Evolutionary conservation across 2,329 filamentous ascomycete genomes (phyloP).

Genomic region (Diaporthe sp.): DNA sequence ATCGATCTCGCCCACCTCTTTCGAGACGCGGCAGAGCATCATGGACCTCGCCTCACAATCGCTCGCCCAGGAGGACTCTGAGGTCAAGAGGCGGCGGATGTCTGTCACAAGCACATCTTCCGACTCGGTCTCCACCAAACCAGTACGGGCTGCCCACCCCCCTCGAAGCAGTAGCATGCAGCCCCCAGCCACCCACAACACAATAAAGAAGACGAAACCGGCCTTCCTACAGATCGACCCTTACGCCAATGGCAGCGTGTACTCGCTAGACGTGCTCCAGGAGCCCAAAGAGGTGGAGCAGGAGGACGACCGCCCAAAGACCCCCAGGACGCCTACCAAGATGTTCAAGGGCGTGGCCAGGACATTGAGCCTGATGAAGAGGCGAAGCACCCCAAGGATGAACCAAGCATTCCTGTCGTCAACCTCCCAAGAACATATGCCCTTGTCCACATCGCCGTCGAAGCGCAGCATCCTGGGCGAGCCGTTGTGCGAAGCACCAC

Average conservation of each 20-base stretch:
- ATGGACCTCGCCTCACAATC: constrained; percentile 15
- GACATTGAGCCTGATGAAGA: constrained; percentile 67
- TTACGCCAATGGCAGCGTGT: constrained; percentile 58
- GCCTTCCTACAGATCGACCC: constrained; percentile 69
- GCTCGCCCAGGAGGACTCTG: constrained; percentile 40
- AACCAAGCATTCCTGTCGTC: constrained; percentile 50
- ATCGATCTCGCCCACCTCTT: constrained; percentile 59
- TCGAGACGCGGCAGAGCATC: constrained; percentile 47
- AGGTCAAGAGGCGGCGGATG: constrained; percentile 48
- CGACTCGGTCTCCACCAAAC: constrained; percentile 43
- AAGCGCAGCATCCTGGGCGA: constrained; percentile 44
- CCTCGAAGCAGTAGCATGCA: constrained; percentile 60
- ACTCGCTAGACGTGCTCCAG: constrained; percentile 47
- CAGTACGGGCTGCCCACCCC: constrained; percentile 46
- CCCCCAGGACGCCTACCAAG: constrained; percentile 60
- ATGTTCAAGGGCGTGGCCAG: constrained; percentile 64
- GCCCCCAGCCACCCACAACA: constrained; percentile 50
- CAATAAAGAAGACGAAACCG: constrained; percentile 52
- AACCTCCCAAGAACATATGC: constrained; percentile 52
- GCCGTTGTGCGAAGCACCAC: constrained; percentile 41
- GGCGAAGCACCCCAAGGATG: constrained; percentile 67
- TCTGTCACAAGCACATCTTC: constrained; percentile 51
- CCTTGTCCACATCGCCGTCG: constrained; percentile 48
- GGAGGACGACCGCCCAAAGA: constrained; percentile 49
- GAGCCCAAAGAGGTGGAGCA: constrained; percentile 47